Evolutionary conservation across 768 basidiomycete species (phyloP).

Genomic region (Sistotremastrum niveocremeum): DNA sequence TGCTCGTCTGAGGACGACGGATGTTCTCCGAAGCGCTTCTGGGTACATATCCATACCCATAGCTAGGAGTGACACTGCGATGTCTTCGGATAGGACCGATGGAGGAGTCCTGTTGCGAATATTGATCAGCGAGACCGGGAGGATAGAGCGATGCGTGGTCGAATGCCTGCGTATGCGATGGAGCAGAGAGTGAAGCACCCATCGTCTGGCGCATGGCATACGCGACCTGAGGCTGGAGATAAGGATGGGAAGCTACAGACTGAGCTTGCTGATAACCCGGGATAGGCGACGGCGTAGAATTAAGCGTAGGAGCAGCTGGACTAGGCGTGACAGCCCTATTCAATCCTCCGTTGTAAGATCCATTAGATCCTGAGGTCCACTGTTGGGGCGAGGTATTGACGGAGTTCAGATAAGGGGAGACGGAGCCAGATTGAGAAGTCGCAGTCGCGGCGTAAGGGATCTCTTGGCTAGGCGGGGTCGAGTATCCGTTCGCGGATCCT

Average conservation of each 20-base stretch:
- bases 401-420: too few relatives aligned
- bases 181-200: slow-evolving; percentile 39
- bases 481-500: too few relatives aligned
- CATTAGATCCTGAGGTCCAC: slow-evolving; percentile 7
- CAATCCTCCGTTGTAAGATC: neutral
- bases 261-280: too few relatives aligned
- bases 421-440: too few relatives aligned
- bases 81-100: slow-evolving; percentile 54
- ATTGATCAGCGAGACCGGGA: slow-evolving; percentile 5
- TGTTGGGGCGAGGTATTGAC: slow-evolving; percentile 3
- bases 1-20: too few relatives aligned
- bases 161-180: slow-evolving; percentile 55
- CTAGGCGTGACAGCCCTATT: neutral
- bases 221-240: neutral
- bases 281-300: neutral
- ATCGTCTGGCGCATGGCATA: neutral
- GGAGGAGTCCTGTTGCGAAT: neutral
- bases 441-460: too few relatives aligned
- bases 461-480: too few relatives aligned
- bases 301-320: neutral
- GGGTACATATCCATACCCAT: too few relatives aligned
- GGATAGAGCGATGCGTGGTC: slow-evolving; percentile 44
- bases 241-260: too few relatives aligned
- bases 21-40: too few relatives aligned
- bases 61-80: slow-evolving; percentile 57